Base-by-base conservation (phyloP, 805 yeast genomes). In the Yarrowia alimentaria region DNA sequence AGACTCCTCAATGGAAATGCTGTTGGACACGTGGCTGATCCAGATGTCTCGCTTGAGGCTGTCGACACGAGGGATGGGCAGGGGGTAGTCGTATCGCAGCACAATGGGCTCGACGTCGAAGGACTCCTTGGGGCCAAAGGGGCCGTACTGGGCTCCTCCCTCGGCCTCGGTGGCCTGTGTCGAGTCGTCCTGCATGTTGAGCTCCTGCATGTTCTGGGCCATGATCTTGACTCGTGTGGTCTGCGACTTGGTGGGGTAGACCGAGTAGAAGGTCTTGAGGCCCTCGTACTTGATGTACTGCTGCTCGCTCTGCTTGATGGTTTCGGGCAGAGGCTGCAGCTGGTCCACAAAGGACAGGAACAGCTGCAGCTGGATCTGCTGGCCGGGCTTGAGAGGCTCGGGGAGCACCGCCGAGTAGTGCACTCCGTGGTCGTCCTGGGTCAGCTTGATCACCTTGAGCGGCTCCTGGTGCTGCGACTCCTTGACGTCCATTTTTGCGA, bases 1-100 rank as follows among this genome's bases (percentile, higher is more conserved):
- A 62, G 82, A 80, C 64, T 93, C 98, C 63, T 89, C 95, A 55
- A 88, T 72, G 64, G 87, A 77, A 54, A 84, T 61, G 48, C 85
- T 67, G 59, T 79, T 63, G 57, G 88, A 78, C 86, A 88, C 76
- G 56, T 89, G 95, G 2, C 96, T 91, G 47, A 90, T 71, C 97
- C 98, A 91, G 47, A 85, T 65, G 40, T 84, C 85, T 63, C 97
- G 78, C 53, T 77, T 71, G 55, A 88, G 72, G 53, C 70, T 72
- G 56, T 75, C 72, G 18, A 80, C 85, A 56, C 76, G 75, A 14
- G 80, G 68, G 52, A 88, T 61, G 11, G 97, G 94, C 17, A 67
- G 59, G 57, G 81, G 79, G 66, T 78, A 86, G 52, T 76, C 78
- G 68, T 77, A 90, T 28, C 78, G 66, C 26, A 89, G 63, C 2